These are phyloP conservation scores for Verbena officinalis DNA, from an alignment of 257 asterid species.

Conservation along the genomic window DNA sequence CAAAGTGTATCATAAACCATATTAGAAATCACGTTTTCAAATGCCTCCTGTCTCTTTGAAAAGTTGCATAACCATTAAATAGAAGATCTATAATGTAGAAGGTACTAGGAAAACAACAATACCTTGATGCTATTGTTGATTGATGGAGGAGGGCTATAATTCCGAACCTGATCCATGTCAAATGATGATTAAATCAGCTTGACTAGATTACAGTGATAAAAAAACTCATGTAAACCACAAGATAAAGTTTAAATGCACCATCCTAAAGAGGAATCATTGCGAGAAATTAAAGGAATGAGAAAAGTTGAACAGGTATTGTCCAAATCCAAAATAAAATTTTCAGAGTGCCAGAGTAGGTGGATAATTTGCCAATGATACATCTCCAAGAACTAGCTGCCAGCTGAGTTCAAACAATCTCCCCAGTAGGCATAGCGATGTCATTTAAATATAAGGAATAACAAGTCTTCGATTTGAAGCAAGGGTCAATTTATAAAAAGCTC, in stretches of 20 bases:
- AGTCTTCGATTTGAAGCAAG: not conserved
- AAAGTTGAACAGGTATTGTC: not conserved
- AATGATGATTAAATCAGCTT: conserved; percentile 19
- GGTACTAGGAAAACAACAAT: conserved; percentile 17
- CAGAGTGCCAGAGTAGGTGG: conserved; percentile 4
- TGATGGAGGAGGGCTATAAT: conserved; percentile 61
- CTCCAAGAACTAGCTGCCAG: not conserved
- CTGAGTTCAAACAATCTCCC: not conserved
- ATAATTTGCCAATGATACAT: not conserved
- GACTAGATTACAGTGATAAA: not conserved
- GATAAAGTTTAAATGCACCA: not conserved
- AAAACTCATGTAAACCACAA: not conserved
- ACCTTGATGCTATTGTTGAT: conserved; percentile 88
- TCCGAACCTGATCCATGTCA: conserved; percentile 58
- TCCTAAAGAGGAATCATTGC: conserved; percentile 1
- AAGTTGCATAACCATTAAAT: conserved; percentile 9
- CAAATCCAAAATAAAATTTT: not conserved
- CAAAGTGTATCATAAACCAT: not conserved
- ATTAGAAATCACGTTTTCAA: conserved; percentile 13
- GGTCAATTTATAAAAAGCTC: not conserved
- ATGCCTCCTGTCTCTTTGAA: conserved; percentile 6
- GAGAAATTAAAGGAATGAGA: not conserved
- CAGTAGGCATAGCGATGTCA: not conserved
- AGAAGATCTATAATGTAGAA: not conserved
- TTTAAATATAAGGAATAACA: not conserved